Base-by-base conservation (phyloP, 78 protist species). In the Speleostelium caveatum region DNA sequence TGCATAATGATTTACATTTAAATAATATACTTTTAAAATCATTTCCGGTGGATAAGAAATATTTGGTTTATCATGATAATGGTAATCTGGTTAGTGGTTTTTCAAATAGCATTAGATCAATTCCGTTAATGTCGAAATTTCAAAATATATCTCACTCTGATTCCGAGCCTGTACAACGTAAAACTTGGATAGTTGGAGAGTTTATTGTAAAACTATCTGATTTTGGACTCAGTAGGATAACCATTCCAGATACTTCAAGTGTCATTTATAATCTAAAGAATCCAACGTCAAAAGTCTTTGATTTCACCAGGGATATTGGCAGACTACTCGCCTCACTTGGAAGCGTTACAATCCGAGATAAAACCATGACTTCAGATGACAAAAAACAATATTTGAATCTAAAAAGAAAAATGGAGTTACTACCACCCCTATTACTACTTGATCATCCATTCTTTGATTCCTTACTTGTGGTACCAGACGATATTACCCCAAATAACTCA, bases 1-100 rank as follows among this genome's bases (percentile, higher is more conserved):
- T 56, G n/a, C 89, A 80, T 33, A 80, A 80, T 41, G 89, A 80
- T 56, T 72, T 80, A 33, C 89, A 80, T 41, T 28, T 67, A 51
- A 77, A 77, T 14, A 80, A 80, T 24, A 60, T 80, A 3, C 19
- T 80, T 24, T 56, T 80, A 19, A 21, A 68, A 21, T 33, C 89
- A 22, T 68, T 80, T 33, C 75, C 75, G 16, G 6, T 26, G 8
- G 72, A 32, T 3, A 65, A 67, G 35, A 66, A 80, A 39, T 80
- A 80, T n/a, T 67, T 80, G 0, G 74, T 80, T 19, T 68, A 68
- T 49, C 89, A 68, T 21, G 89, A 80, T 33, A 51, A 39, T 2
- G 2, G 10, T 6, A 3, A 33, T 32, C n/a, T n/a, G n/a, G n/a
- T n/a, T n/a, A n/a, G n/a, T n/a, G n/a, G n/a, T n/a, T n/a, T n/a